Base-by-base conservation (phyloP, 2,329 filamentous ascomycete genomes). In the Microdochium nivale region DNA sequence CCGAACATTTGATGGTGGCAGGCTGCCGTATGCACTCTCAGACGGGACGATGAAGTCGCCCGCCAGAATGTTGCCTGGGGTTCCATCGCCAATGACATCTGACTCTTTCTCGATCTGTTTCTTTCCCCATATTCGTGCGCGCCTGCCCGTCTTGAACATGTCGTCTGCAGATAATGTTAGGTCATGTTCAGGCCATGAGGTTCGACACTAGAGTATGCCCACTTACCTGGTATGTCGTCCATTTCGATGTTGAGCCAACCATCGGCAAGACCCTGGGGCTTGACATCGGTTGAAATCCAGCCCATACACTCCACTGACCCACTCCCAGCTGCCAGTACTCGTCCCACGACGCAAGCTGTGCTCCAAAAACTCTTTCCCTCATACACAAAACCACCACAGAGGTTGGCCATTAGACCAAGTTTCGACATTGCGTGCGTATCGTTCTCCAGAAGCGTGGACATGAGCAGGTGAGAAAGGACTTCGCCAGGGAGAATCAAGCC, bases 351-450 rank as follows among this genome's bases (percentile, higher is more conserved):
- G 60, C 82, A 86, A 13, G 77, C 74, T 1, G 79, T 84, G 65
- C 82, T 86, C 83, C 83, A 87, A 62, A 86, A 87, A 55, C 81
- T 86, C 69, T 80, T 83, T 2, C 75, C 75, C 3, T 65, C 67
- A 59, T 85, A 86, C 2, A 84, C 72, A 55, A 87, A 86, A 0
- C 84, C 83, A 16, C 80, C 79, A 44, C 80, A 83, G 1, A 87
- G 66, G 55, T 83, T 83, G 3, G 81, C 81, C 60, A 80, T 75
- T 1, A 79, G 73, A 0, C 83, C 83, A 9, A 87, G 66, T 48
- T 65, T 76, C n/a, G 67, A 64, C 57, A 86, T 72, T 2, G 81
- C 83, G 23, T 75, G 70, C n/a, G 72, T 70, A 55, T 87, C 83
- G 53, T 81, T 83, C 59, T 87, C 84, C 5, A 87, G 64, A 49